Evolutionary conservation across 2,329 filamentous ascomycete species (phyloP), one percentile per base, ranked within the genome.

Genomic region (Grosmannia clavigera): DNA sequence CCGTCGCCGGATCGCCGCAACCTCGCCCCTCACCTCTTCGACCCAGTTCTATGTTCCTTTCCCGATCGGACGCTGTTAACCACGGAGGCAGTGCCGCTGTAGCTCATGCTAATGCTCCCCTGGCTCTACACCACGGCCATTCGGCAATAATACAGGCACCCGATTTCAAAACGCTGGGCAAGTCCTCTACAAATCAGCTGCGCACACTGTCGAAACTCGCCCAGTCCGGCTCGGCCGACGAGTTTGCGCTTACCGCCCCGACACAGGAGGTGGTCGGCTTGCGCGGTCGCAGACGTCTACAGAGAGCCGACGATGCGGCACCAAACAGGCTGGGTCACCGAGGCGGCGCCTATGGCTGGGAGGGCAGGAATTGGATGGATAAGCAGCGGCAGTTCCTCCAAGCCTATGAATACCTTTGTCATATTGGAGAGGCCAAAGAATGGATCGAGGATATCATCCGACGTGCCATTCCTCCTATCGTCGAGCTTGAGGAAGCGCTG

Each of bases 361-460:
- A 89, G 64, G 85, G 86, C 25, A 83, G 88, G 57, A 95, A 92
- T 70, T 99, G 94, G 94, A 99, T 99, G 92, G 94, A 99, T 72
- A 94, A 95, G 70, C 92, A 99, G 70, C 84, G 94, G 31, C 92
- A 97, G 71, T 97, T 96, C 68, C 75, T 99, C 58, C 90, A 95
- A 72, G 94, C 94, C 7, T 99, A 99, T 70, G 94, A 99, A 72
- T 99, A 99, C 70, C 86, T 99, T 46, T 99, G 94, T 70, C 94
- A 99, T 70, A 97, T 99, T 65, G 94, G 94, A 71, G 94, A 99
- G 76, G 94, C 94, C 27, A 97, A 97, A 71, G 92, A 97, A 73
- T 99, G 94, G 94, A 96, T 99, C 65, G 94, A 99, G 63, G 79
- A 95, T 70, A 84, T 96, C 62, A 90, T 94, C 60, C 84, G 92